Base-by-base conservation (phyloP, 1,284 basidiomycete genomes). In the Megacollybia platyphylla region DNA sequence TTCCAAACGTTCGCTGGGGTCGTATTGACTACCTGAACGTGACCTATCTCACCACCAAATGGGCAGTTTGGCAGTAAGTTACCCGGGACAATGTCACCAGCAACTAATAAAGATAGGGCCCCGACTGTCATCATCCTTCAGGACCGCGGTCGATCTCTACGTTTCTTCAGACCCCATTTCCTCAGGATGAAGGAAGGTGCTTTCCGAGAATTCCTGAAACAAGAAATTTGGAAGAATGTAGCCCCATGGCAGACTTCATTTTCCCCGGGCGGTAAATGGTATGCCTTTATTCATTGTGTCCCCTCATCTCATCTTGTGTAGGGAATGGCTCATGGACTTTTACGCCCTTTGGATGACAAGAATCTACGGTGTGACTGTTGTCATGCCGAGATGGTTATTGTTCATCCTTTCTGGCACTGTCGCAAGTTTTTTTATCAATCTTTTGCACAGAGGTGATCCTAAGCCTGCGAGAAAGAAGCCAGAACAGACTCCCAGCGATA, bases 1-100 rank as follows among this genome's bases (percentile, higher is more conserved):
- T 87, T 20, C 74, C 74, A 0, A 57, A 85, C 54, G 72, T 88
- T 40, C 74, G 72, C 42, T 88, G 80, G 71, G 85, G 73, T 40
- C 76, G 86, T 45, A 77, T 88, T 45, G 83, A 88, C 62, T 88
- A 88, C 57, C 61, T 87, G 49, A 78, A 82, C 48, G 86, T 87
- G 48, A 88, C 86, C 2, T 61, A 66, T 42, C 57, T 88, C 49
- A 88, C 85, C 36, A 87, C 84, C 4, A 84, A 82, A 54, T 88
- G 85, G 85, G 67, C 55, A 34, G 59, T 88, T 41, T 88, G 86
- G 86, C 71, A 73, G 86, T 87, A 55, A 48, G 79, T 61, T 38
- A 28, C 49, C 42, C 20, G 20, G 20, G 20, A 11, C 10, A 51
- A 15, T 28, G 13, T 43, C 32, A 10, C 34, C 8, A 20, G 36